Evolutionary conservation across 2,329 filamentous ascomycete genomes (phyloP), one percentile per base, ranked within the genome.

Genomic region (Cercospora canescens): DNA sequence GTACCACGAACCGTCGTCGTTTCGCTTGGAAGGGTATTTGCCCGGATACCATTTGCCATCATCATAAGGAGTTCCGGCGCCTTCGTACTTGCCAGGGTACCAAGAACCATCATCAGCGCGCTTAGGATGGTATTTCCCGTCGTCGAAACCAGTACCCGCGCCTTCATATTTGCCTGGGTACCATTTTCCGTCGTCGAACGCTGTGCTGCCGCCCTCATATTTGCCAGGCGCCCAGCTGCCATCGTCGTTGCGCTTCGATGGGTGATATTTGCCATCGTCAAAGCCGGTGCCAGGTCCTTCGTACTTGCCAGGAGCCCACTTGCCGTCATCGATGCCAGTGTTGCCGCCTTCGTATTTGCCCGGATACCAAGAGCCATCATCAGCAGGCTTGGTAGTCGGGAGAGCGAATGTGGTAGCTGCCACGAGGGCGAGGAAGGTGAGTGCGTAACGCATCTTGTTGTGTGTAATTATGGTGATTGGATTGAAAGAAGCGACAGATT

Each of bases 321-420:
- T 56, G 52, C 52, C 52, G 52, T 56, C 52, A n/a, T 56, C 30
- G 30, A 56, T n/a, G 28, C 52, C 52, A 32, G 52, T 56, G 30
- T 35, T 56, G 30, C 52, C 52, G 52, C 52, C 52, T 24, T 56
- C 52, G 8, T 56, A 56, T 35, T 56, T 35, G 52, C 52, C 52
- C 12, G 52, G 52, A 26, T 18, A 34, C 52, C 52, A 56, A 34
- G 52, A 56, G 30, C 52, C 52, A 35, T 56, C 52, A 24, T 56
- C 30, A n/a, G 30, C 28, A 35, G 52, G 52, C 52, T 56, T 34
- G 26, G 52, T 16, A n/a, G 52, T 56, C 6, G 52, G 52, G 14
- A 56, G 52, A 56, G 52, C 52, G 52, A 56, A 24, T 34, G 28
- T 56, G 16, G 52, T 56, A 5, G 52, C 52, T 35, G 52, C 52